Evolutionary conservation across 371 early-diverging fungal genomes (phyloP).

Genomic region (Haplosporangium sp.): DNA sequence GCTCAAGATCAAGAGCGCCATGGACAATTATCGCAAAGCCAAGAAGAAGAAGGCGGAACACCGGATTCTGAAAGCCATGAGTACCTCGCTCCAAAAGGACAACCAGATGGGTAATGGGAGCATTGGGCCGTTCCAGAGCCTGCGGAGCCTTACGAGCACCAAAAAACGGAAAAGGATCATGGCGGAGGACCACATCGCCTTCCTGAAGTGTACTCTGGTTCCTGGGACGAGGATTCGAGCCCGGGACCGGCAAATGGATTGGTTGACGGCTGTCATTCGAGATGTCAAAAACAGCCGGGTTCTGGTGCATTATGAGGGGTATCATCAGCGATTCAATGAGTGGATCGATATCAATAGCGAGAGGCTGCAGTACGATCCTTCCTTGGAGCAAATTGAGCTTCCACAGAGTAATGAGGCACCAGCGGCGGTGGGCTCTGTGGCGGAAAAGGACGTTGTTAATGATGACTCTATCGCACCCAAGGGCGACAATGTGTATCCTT

Average conservation of each 20-base stretch:
- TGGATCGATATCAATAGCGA: conserved; percentile 61
- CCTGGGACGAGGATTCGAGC: conserved; percentile 51
- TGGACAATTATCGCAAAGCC: conserved; percentile 19
- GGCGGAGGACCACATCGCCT: conserved; percentile 29
- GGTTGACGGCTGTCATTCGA: conserved; percentile 53
- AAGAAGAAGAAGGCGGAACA: conserved; percentile 24
- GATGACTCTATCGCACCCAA: neutral
- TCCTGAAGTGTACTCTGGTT: conserved; percentile 22
- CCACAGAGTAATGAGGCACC: conserved; percentile 5
- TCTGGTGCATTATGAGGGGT: conserved; percentile 60
- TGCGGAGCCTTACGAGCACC: conserved; percentile 25
- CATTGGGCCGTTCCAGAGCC: conserved; percentile 30
- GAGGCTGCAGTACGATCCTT: conserved; percentile 33
- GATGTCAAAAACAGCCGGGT: conserved; percentile 55
- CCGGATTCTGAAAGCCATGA: conserved; percentile 24
- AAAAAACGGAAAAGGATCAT: conserved; percentile 16
- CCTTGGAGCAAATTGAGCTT: conserved; percentile 23
- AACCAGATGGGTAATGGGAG: conserved; percentile 5
- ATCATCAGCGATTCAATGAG: conserved; percentile 59
- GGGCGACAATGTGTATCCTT: neutral
- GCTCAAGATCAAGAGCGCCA: neutral
- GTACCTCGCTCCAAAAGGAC: conserved; percentile 26
- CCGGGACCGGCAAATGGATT: conserved; percentile 47
- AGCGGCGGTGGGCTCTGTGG: neutral
- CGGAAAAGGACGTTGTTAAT: neutral